These are phyloP conservation scores for Seiridium unicorne DNA, from an alignment of 2,329 filamentous ascomycete species.

Conservation along the genomic window DNA sequence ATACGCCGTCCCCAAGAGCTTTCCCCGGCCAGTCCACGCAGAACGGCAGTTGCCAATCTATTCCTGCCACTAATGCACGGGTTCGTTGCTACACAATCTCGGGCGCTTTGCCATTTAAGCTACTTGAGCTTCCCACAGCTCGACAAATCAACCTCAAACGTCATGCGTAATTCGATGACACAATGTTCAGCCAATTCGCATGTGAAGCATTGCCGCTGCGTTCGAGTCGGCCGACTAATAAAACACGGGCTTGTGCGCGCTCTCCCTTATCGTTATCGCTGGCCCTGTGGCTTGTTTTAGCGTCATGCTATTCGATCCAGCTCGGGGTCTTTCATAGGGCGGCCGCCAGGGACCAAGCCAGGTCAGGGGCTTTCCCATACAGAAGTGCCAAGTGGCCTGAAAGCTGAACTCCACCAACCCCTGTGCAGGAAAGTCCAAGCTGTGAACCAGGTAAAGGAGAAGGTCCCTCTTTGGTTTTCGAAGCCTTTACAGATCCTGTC, in stretches of 20 bases:
- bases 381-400: constrained; percentile 10
- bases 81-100: neutral
- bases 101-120: neutral
- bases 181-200: neutral
- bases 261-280: constrained; percentile 2
- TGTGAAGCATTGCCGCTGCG: neutral
- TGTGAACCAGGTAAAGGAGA: neutral
- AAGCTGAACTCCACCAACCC: constrained; percentile 7
- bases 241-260: neutral
- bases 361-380: neutral
- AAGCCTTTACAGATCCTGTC: neutral
- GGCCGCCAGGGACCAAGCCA: neutral
- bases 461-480: neutral
- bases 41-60: constrained; percentile 3
- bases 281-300: neutral
- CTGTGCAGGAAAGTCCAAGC: constrained; percentile 4
- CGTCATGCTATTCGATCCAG: neutral
- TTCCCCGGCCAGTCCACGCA: neutral
- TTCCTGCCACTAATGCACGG: neutral
- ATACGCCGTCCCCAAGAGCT: neutral
- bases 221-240: neutral
- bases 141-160: neutral
- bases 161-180: neutral
- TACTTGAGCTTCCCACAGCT: neutral
- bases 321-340: neutral